Conservation (phyloP, 1,284 basidiomycete genomes). For the Caloboletus inedulis region DNA sequence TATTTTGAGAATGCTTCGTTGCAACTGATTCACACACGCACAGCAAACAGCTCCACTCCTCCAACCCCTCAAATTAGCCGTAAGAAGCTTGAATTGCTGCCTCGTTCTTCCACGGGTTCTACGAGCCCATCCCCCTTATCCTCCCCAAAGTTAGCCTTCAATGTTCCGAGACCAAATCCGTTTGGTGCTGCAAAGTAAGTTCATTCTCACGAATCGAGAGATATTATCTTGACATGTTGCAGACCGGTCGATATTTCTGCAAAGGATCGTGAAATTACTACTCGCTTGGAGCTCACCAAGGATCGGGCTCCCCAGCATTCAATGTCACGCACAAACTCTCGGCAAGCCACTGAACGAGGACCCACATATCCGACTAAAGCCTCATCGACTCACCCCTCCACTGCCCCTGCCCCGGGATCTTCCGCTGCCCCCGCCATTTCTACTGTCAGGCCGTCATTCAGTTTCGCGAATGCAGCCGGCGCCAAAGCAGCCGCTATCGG, state of each 20-base stretch:
- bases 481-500: conserved; percentile 37
- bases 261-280: conserved; percentile 72
- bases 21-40: conserved; percentile 8
- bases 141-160: conserved; percentile 62
- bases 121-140: conserved; percentile 67
- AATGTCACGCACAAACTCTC: conserved; percentile 72
- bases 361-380: conserved; percentile 37
- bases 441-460: conserved; percentile 60
- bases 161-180: conserved; percentile 57
- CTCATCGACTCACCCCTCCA: conserved; percentile 32
- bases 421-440: conserved; percentile 29
- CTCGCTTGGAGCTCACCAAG: conserved; percentile 58
- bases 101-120: conserved; percentile 65
- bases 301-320: conserved; percentile 47
- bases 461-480: conserved; percentile 62
- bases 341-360: conserved; percentile 55
- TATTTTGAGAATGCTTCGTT: background rate
- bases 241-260: conserved; percentile 84
- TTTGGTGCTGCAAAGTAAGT: conserved; percentile 84
- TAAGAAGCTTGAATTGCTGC: conserved; percentile 79
- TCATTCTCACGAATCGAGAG: conserved; percentile 2
- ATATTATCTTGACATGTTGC: conserved; percentile 6
- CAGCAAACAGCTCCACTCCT: conserved; percentile 70
- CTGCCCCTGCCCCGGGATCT: conserved; percentile 31
- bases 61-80: conserved; percentile 77